Evolutionary conservation across 202 grass and related monocot species (phyloP).

Genomic region (Zizania palustris): DNA sequence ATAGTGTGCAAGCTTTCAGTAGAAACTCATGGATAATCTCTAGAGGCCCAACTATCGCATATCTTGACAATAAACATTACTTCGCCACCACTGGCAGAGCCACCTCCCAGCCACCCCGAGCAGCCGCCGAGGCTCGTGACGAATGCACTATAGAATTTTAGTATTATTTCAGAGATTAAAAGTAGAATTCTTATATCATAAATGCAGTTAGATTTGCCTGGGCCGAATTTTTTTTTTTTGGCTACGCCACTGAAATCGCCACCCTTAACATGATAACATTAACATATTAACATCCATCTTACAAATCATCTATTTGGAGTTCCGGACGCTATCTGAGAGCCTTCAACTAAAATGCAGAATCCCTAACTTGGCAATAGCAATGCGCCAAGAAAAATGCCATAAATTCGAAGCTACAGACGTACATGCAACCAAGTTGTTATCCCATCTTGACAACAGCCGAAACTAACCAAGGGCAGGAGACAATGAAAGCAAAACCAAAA

Average conservation of each 20-base stretch:
- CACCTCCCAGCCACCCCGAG: no score
- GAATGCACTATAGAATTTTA: no score
- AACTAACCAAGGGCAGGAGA: constrained; percentile 14
- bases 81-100: no score
- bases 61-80: constrained; percentile 15
- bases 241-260: no score
- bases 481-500: neutral
- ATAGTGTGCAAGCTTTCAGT: constrained; percentile 3
- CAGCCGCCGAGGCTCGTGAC: no score
- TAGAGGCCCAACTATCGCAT: neutral
- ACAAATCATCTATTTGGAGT: neutral
- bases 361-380: neutral
- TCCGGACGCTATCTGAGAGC: neutral
- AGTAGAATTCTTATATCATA: no score
- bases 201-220: no score
- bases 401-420: neutral
- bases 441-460: neutral
- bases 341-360: constrained; percentile 11
- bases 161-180: no score
- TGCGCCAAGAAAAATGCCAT: neutral
- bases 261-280: constrained; percentile 4
- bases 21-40: neutral
- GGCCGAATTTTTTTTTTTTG: no score
- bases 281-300: neutral
- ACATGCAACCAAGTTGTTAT: neutral